These are phyloP conservation scores for Trematosphaeria pertusa DNA, from an alignment of 2,329 filamentous ascomycete species.

Conservation along the genomic window DNA sequence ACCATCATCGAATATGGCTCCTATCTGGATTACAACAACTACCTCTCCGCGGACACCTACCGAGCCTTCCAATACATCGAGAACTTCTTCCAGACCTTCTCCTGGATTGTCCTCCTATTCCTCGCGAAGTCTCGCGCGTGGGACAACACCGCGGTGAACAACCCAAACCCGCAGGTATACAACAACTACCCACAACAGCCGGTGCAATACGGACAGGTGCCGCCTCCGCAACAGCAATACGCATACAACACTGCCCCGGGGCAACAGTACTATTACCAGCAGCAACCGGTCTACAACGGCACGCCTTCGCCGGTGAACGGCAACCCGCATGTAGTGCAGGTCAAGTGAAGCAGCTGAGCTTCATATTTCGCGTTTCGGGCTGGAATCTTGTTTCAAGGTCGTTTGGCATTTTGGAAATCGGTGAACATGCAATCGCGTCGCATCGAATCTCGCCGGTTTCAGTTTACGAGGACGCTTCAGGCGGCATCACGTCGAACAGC, in stretches of 20 bases:
- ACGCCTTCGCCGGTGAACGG: not conserved
- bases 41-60: constrained; percentile 3
- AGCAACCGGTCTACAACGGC: constrained; percentile 16
- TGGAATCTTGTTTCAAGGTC: not conserved
- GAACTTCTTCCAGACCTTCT: constrained; percentile 23
- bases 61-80: constrained; percentile 20
- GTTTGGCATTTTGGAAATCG: too few species aligned
- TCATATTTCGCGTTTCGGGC: not conserved
- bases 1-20: constrained; percentile 15
- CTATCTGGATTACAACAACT: not conserved
- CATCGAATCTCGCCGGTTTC: too few species aligned
- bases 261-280: constrained; percentile 24
- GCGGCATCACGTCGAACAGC: too few species aligned
- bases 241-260: constrained; percentile 11
- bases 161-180: not conserved
- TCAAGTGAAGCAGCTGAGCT: not conserved
- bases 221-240: constrained; percentile 17
- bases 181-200: constrained; percentile 1
- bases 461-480: too few species aligned
- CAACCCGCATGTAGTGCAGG: constrained; percentile 2
- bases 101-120: constrained; percentile 26
- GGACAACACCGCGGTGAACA: constrained; percentile 1
- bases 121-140: constrained; percentile 28
- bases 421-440: too few species aligned
- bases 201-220: not conserved